phyloP scores from a whole-genome alignment of 148 eudicot genomes.

The Euryodendron excelsum region DNA sequence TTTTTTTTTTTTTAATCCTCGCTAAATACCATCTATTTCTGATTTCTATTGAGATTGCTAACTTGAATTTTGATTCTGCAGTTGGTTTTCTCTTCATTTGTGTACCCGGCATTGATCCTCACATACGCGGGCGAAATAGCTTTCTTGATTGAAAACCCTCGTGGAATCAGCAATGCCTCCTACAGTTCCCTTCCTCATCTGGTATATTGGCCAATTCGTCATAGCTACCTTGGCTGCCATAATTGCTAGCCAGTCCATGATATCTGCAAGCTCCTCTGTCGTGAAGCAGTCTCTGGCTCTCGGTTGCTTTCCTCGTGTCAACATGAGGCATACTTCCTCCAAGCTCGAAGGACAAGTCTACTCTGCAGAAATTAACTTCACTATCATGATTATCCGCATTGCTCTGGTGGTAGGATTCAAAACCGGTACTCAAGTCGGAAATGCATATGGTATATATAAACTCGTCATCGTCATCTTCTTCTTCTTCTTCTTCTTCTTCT shows the following conservation, averaged over 20 bases:
- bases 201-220: slow-evolving; percentile 58
- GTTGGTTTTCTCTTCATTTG: slow-evolving; percentile 7
- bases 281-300: slow-evolving; percentile 48
- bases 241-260: slow-evolving; percentile 52
- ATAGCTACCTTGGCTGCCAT: slow-evolving; percentile 39
- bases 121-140: not conserved
- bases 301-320: slow-evolving; percentile 52
- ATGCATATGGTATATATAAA: slow-evolving; percentile 41
- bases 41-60: not conserved
- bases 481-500: not conserved
- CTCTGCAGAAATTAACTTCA: slow-evolving; percentile 42
- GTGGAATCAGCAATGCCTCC: not conserved
- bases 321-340: slow-evolving; percentile 43
- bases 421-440: slow-evolving; percentile 28
- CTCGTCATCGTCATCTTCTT: not conserved
- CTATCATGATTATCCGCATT: slow-evolving; percentile 41
- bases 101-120: slow-evolving; percentile 2
- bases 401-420: slow-evolving; percentile 33
- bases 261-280: slow-evolving; percentile 43
- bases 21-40: not conserved
- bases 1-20: too few relatives aligned
- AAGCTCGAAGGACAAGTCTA: slow-evolving; percentile 48
- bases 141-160: slow-evolving; percentile 1
- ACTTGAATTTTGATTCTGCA: slow-evolving; percentile 5
- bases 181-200: slow-evolving; percentile 16